Base-by-base conservation (phyloP, 73 alveolate genomes). In the Paraurostyla sp. region DNA sequence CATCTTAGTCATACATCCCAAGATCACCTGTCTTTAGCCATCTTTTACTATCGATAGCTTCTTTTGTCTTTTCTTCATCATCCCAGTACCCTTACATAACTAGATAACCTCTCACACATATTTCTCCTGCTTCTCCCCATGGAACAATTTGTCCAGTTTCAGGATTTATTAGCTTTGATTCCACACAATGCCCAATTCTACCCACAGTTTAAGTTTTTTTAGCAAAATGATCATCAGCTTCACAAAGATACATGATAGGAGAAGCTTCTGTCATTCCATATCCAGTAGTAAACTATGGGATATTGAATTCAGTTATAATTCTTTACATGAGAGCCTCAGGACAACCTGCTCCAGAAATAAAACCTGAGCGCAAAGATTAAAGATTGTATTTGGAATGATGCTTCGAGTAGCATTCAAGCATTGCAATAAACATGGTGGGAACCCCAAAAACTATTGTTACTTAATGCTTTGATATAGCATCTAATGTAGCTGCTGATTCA, bases 341-440 rank as follows among this genome's bases (percentile, higher is more conserved):
- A 29, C 92, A 83, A 25, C 91, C 80, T 6, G 97, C 49, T 36
- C 98, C 98, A 0, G 97, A 92, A 29, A 95, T 95, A 23, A 95
- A 54, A 33, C 98, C 98, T 25, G 95, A 91, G 35, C 94, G 49
- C 45, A 95, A 78, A 9, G 93, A 7, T 1, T 76, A 38, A 15
- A 86, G 41, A 48, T 93, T 88, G 57, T 62, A 63, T 41, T 56
- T 63, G 32, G 25, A 33, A 29, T 51, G 25, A 52, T 85, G 56
- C 42, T 38, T 54, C 30, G 65, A 81, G 56, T 83, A 89, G 52
- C 93, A 95, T 45, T 86, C 85, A 20, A 95, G 71, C 68, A 51
- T 75, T 25, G 92, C 97, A 59, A 71, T 75, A 76, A 95, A 95
- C 98, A 95, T 95, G 0, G 98, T 93, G 48, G 98, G 98, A 4